Evolutionary conservation across 2,329 filamentous ascomycete species (phyloP), one percentile per base, ranked within the genome.

Genomic region (Fusarium drepaniforme): DNA sequence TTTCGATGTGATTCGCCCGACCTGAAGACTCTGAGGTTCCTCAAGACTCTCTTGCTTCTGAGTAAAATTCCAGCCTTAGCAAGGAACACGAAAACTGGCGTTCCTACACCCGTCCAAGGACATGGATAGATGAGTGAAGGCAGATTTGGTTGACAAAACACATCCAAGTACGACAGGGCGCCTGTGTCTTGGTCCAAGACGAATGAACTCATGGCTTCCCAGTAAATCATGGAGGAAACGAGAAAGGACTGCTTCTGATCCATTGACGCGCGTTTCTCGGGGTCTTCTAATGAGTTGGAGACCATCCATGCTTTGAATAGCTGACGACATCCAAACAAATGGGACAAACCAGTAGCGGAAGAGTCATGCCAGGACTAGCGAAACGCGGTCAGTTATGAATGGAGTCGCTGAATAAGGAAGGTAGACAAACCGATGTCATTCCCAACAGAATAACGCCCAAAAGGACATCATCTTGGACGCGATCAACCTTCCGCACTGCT

Each of bases 181-280:
- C 56, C 40, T 4, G 53, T 42, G 1, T 70, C 40, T 28, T 75
- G 74, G 16, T 77, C 74, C 5, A 73, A n/a, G 0, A 77, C 21
- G 13, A 72, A 77, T 0, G 75, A 67, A 1, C 40, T 49, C 72
- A 77, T 69, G 8, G 67, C 67, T 21, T 76, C 74, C 74, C 70
- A 77, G 25, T 75, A 77, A 0, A 77, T 44, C 67, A 77, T 75
- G 0, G 67, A 77, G 1, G 74, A 75, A 2, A 62, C 28, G 3
- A 77, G 40, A 3, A 77, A 57, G 0, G 42, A 62, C 16, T 77
- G 66, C 1, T 25, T 49, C 12, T 44, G 33, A 5, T 30, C 40
- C 7, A 56, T 16, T 0, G 46, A 37, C 0, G 8, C 23, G 1
- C 38, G 35, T 1, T 44, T 16, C 0, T 66, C 8, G 2, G 4